Percentiles rank a stretch among this genome's conserved stretches.
Conservation (phyloP, 2,329 filamentous ascomycete species). For the Fusarium verrucosum region DNA sequence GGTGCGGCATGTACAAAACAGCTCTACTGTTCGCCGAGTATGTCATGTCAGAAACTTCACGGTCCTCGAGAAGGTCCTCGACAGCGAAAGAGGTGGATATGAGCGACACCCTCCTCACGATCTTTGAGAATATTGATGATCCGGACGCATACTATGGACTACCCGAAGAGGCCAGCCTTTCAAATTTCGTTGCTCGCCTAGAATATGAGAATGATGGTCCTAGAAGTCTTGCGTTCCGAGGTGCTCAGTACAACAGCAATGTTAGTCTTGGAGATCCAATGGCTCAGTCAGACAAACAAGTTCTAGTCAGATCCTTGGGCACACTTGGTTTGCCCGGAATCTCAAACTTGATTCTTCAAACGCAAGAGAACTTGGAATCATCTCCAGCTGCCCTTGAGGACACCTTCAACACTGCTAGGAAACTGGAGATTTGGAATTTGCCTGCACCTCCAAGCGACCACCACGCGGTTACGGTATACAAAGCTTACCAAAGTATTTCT, state of each 20-base stretch:
- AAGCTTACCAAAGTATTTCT: slow-evolving; percentile 81
- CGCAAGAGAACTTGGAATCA: slow-evolving; percentile 68
- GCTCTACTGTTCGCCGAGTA: slow-evolving; percentile 86
- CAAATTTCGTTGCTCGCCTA: slow-evolving; percentile 80
- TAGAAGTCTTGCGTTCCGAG: slow-evolving; percentile 89
- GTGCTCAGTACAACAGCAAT: slow-evolving; percentile 89
- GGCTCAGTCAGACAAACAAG: slow-evolving; percentile 69
- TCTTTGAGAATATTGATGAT: slow-evolving; percentile 94
- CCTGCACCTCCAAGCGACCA: slow-evolving; percentile 73
- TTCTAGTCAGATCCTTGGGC: slow-evolving; percentile 79
- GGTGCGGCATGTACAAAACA: slow-evolving; percentile 86
- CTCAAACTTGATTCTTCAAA: slow-evolving; percentile 79
- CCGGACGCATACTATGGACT: slow-evolving; percentile 96
- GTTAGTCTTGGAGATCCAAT: slow-evolving; percentile 69
- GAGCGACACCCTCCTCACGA: slow-evolving; percentile 75
- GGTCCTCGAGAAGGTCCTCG: slow-evolving; percentile 74
- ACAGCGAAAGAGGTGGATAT: slow-evolving; percentile 63
- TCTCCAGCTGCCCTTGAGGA: slow-evolving; percentile 70
- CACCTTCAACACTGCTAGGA: slow-evolving; percentile 81
- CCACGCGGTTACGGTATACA: slow-evolving; percentile 77
- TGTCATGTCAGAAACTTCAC: slow-evolving; percentile 64
- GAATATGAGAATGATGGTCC: slow-evolving; percentile 90
- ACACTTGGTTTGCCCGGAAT: slow-evolving; percentile 85
- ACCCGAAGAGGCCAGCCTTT: slow-evolving; percentile 77
- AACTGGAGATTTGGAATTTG: slow-evolving; percentile 91